phyloP scores from a whole-genome alignment of 352 stramenopile species.

The Phytophthora boehmeriae region DNA sequence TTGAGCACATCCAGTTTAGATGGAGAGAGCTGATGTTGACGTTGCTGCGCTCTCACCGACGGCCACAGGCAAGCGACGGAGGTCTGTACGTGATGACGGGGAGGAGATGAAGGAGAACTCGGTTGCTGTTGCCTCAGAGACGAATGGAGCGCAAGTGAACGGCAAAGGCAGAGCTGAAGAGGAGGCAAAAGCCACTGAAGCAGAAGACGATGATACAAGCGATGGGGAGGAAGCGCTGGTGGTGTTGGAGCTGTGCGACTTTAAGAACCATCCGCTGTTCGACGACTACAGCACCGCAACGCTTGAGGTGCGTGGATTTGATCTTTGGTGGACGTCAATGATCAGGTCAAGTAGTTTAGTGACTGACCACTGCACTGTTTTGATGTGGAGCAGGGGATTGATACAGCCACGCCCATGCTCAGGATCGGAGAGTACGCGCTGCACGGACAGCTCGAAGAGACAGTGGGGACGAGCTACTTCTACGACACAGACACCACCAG shows the following conservation, averaged over 20 bases:
- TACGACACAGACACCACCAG: conserved; percentile 69
- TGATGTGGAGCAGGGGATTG: conserved; percentile 54
- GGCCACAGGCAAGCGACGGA: conserved; percentile 12
- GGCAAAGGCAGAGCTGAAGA: background rate
- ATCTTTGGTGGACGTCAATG: conserved; percentile 1
- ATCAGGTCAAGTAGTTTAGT: background rate
- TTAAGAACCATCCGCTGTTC: conserved; percentile 83
- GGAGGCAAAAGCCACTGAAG: conserved; percentile 1
- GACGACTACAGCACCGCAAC: conserved; percentile 68
- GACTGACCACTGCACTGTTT: background rate
- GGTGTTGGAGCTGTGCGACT: conserved; percentile 77
- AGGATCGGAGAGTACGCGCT: conserved; percentile 76
- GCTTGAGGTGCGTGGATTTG: conserved; percentile 51
- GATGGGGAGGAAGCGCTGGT: conserved; percentile 75
- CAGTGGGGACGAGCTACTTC: conserved; percentile 79
- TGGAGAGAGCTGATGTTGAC: too few relatives aligned
- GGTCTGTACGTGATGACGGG: background rate
- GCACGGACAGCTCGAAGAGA: conserved; percentile 74
- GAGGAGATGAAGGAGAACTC: conserved; percentile 10
- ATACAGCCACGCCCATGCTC: conserved; percentile 65
- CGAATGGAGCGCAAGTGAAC: conserved; percentile 6
- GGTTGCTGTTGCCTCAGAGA: background rate
- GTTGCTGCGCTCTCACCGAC: background rate
- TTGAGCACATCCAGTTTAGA: too few relatives aligned
- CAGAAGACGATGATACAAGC: conserved; percentile 25